phyloP scores from a whole-genome alignment of 2,329 filamentous ascomycete species.

The Fusarium sp. region DNA sequence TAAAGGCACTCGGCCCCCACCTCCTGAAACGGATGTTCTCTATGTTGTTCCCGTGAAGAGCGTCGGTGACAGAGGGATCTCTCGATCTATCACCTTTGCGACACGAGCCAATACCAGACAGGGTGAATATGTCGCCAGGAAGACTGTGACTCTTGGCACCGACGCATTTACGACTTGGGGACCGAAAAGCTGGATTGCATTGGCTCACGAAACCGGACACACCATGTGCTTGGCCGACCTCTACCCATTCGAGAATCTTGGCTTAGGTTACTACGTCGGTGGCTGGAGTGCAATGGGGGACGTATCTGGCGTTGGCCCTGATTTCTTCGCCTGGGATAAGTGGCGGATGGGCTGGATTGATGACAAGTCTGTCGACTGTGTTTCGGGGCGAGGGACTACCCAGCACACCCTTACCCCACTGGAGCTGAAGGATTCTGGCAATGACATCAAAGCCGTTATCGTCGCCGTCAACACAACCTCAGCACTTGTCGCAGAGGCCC shows the following conservation, averaged over 20 bases:
- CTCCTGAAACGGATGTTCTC: conserved; percentile 27
- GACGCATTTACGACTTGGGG: conserved; percentile 49
- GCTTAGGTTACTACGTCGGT: conserved; percentile 48
- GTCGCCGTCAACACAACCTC: conserved; percentile 18
- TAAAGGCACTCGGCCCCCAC: conserved; percentile 5
- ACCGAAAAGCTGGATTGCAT: conserved; percentile 39
- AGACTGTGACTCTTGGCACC: conserved; percentile 48
- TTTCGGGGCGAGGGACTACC: conserved; percentile 41
- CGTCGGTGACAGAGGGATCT: not conserved
- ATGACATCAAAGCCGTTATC: conserved; percentile 27
- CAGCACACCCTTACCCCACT: conserved; percentile 40
- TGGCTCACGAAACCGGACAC: conserved; percentile 54
- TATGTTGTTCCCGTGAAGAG: conserved; percentile 31
- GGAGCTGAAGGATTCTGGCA: not conserved
- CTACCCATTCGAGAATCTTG: conserved; percentile 46
- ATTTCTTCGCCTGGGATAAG: conserved; percentile 55
- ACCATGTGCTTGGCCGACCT: conserved; percentile 53
- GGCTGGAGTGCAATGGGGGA: conserved; percentile 54
- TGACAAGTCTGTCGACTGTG: conserved; percentile 50
- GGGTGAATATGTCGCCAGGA: conserved; percentile 21
- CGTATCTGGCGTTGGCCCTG: conserved; percentile 48
- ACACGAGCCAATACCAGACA: not conserved
- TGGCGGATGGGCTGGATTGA: conserved; percentile 53
- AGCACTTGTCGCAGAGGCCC: conserved; percentile 50
- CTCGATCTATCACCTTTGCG: conserved; percentile 15